Evolutionary conservation across 2,329 filamentous ascomycete species (phyloP), one percentile per base, ranked within the genome.

Genomic region (Elsinoe ampelina): DNA sequence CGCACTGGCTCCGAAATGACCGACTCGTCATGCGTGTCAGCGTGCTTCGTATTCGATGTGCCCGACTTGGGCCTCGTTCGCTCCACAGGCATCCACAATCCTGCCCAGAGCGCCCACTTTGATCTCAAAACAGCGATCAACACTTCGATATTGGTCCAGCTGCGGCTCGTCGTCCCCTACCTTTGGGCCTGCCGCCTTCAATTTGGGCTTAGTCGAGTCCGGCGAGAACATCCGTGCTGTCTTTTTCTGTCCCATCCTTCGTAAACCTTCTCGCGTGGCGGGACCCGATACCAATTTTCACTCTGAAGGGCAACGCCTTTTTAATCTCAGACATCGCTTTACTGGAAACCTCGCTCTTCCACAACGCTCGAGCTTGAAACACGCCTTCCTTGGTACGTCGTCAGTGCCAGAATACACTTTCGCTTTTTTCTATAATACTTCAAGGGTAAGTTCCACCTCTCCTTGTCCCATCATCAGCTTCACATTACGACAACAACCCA

Each of bases 241-340:
- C 32, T 52, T 32, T 22, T 22, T 38, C 32, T 52, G 17, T 52
- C 34, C 32, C 48, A 52, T 52, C 48, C 48, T 52, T 52, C 48
- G 48, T 52, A 52, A 52, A 52, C 35, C 19, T 35, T 52, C 30
- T 52, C 48, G 13, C 34, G 48, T 52, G 48, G 48, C 48, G 48
- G 48, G 12, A 36, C 15, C 48, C 48, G 48, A 52, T 52, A 52
- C 17, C 48, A 38, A 12, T 35, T 52, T 51, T 52, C 34, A 52
- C 48, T 52, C n/a, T 39, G 34, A 52, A 20, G 34, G n/a, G 19
- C 48, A 26, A 22, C 41, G 19, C 48, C 48, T 52, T 52, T 52
- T 52, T 52, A 52, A 52, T 52, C 48, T 52, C 39, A 52, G 48
- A 52, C 48, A 52, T 19, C 32, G 36, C 48, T 52, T 35, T 36